Base-by-base conservation (phyloP, 1,139 yeast genomes). In the Kluyveromyces marxianus region DNA sequence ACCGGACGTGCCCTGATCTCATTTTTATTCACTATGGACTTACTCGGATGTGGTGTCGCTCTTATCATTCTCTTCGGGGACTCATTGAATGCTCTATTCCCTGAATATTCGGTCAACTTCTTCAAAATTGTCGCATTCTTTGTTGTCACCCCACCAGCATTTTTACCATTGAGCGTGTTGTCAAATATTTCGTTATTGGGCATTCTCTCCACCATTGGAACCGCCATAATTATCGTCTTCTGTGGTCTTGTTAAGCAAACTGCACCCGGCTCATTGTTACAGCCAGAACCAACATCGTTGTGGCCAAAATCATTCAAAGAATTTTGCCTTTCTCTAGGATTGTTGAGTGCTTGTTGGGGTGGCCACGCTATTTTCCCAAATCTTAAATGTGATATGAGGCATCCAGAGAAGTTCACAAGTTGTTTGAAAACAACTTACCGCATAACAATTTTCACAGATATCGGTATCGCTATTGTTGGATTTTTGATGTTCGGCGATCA, bases 351-450 rank as follows among this genome's bases (percentile, higher is more conserved):
- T 6, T 90, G 92, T 14, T 86, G 92, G 86, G 94, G 95, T 51
- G 95, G 95, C 3, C 95, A 86, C 63, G 89, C 94, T 1, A 86
- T 86, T 25, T 84, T 84, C 55, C 95, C 95, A 1, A 87, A 84
- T 57, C 70, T 86, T 44, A 83, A 80, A 62, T 72, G 83, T 40
- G 95, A 86, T 62, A 85, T 86, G 95, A 76, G 88, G 58, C 90
- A 83, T 56, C 90, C 92, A 2, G 62, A 66, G 8, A 75, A 72
- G 49, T 81, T 76, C 60, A 59, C 59, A 35, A 62, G 63, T 26
- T 78, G 83, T 53, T 68, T 81, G 55, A 70, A 69, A 46, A 66
- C 74, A 24, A 73, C 84, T 0, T 87, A 83, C 56, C 56, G 75
- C 38, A 83, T 88, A 52, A 83, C 95, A 0, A 75, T 82, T 48